These are phyloP conservation scores for Capillidium rhysosporum DNA, from an alignment of 371 early-diverging fungal species.

Conservation along the genomic window DNA sequence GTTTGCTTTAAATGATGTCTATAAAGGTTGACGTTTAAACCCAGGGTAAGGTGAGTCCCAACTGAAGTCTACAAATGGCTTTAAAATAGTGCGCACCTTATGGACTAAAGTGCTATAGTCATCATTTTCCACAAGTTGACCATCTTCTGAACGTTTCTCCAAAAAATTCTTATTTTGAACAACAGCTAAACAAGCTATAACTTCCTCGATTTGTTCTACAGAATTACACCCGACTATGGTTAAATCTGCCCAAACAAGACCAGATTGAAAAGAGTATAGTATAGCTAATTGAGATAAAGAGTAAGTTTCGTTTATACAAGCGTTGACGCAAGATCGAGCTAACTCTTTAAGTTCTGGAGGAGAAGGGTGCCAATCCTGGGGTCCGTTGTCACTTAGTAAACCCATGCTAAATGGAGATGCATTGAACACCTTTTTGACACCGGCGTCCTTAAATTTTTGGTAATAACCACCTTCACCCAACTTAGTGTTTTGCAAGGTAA, in stretches of 20 bases:
- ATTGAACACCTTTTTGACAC: constrained; percentile 35
- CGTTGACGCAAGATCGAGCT: constrained; percentile 21
- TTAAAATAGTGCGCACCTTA: background rate
- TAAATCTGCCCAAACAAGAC: constrained; percentile 17
- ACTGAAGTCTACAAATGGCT: background rate
- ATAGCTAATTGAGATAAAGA: constrained; percentile 38
- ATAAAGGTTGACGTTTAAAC: no score
- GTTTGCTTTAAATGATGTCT: no score
- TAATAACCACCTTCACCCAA: constrained; percentile 29
- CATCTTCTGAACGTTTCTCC: no score
- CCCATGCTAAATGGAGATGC: constrained; percentile 70
- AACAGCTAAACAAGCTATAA: background rate
- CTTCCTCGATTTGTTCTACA: constrained; percentile 28
- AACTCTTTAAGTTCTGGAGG: constrained; percentile 27
- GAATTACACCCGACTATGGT: constrained; percentile 50
- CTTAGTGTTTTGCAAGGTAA: constrained; percentile 42
- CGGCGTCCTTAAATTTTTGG: constrained; percentile 21
- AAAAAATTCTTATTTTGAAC: no score
- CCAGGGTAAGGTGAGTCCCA: background rate
- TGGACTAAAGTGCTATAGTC: background rate
- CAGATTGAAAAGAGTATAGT: constrained; percentile 31
- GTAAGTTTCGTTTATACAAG: constrained; percentile 17
- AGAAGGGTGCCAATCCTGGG: constrained; percentile 64
- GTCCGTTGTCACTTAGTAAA: constrained; percentile 27
- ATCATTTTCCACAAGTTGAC: background rate